phyloP scores from a whole-genome alignment of 2,329 filamentous ascomycete species.

The Claviceps monticola region DNA sequence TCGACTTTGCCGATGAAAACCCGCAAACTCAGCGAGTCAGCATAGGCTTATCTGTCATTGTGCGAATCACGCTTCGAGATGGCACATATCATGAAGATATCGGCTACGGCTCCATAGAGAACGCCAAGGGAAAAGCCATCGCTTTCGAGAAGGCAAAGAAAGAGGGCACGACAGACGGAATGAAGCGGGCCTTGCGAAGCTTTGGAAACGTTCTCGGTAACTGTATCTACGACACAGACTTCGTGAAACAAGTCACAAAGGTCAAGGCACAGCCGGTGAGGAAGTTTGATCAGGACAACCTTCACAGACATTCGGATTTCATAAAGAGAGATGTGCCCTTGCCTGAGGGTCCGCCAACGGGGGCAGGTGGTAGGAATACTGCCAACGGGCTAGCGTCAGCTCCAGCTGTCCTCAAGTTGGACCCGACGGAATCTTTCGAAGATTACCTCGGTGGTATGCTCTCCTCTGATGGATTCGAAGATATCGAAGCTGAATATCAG shows the following conservation, averaged over 20 bases:
- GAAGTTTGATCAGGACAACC: slow-evolving; percentile 63
- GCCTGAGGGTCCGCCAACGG: slow-evolving; percentile 7
- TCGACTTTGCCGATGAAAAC: slow-evolving; percentile 90
- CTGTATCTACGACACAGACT: slow-evolving; percentile 95
- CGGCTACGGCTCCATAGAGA: slow-evolving; percentile 93
- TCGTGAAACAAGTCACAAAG: slow-evolving; percentile 77
- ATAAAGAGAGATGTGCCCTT: slow-evolving; percentile 41
- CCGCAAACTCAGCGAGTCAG: slow-evolving; percentile 64
- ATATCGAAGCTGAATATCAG: slow-evolving; percentile 23
- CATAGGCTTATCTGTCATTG: slow-evolving; percentile 77
- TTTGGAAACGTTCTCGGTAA: slow-evolving; percentile 98
- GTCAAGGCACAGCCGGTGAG: slow-evolving; percentile 61
- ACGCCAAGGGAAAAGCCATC: slow-evolving; percentile 85
- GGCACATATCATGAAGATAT: slow-evolving; percentile 97
- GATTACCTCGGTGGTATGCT: slow-evolving; percentile 35
- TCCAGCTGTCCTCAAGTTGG: slow-evolving; percentile 14
- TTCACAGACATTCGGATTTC: slow-evolving; percentile 72
- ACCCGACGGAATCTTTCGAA: slow-evolving; percentile 33
- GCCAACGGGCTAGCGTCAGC: background rate
- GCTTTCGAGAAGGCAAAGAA: slow-evolving; percentile 99
- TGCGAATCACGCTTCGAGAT: slow-evolving; percentile 79
- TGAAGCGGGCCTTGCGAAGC: slow-evolving; percentile 79
- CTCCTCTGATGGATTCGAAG: slow-evolving; percentile 22
- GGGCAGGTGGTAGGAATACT: background rate
- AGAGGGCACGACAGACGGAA: slow-evolving; percentile 84